Conservation (phyloP, 139 green algal genomes). For the Chlamydomonas urium region DNA sequence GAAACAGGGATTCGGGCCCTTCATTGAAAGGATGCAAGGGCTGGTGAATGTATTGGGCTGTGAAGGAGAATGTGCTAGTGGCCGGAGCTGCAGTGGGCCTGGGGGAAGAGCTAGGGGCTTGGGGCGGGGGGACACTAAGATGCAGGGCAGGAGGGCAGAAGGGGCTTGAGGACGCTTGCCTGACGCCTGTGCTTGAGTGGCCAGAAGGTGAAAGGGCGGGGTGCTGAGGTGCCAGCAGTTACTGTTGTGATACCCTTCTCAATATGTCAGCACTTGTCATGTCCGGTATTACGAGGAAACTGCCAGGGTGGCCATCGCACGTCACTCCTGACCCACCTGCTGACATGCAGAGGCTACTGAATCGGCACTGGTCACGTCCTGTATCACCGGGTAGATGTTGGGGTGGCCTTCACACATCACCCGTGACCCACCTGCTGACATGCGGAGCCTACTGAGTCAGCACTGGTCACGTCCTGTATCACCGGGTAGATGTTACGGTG, state of each 20-base stretch:
- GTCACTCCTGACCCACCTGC: neutral
- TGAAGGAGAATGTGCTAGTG: no score
- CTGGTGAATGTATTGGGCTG: no score
- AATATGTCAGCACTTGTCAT: conserved; percentile 8
- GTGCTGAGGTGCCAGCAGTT: no score
- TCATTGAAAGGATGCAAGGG: no score
- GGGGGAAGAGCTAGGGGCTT: no score
- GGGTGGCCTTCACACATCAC: neutral
- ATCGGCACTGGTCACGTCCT: conserved; percentile 17
- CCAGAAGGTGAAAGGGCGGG: no score
- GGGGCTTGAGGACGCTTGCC: no score
- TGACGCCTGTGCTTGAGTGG: no score
- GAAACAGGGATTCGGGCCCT: no score
- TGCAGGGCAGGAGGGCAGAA: no score
- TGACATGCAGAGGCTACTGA: neutral
- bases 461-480: conserved; percentile 16
- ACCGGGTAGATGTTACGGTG: conserved; percentile 2
- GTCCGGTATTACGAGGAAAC: conserved; percentile 13
- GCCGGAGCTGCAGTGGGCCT: no score
- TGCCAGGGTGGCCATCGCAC: neutral
- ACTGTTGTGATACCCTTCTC: neutral
- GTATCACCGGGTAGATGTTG: conserved; percentile 2
- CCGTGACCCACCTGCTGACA: conserved; percentile 1
- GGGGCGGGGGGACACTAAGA: no score
- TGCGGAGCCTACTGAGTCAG: neutral